Evolutionary conservation across 345 rosid species (phyloP).

Genomic region (Theobroma cacao): DNA sequence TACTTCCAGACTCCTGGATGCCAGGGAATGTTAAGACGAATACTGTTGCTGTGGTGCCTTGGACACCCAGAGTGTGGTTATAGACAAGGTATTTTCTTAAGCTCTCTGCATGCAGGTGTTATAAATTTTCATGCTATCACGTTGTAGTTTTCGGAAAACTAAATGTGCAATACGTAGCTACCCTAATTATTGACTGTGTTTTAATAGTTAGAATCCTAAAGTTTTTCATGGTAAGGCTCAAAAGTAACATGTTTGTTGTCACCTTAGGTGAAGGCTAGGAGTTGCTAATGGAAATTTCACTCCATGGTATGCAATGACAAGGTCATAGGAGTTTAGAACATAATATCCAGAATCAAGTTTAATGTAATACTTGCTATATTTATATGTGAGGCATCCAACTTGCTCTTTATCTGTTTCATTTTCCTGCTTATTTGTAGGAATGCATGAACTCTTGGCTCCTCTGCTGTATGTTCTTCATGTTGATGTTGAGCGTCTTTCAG

Average conservation of each 20-base stretch:
- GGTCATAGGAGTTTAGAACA: not conserved
- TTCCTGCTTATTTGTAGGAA: conserved; percentile 45
- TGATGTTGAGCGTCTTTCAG: conserved; percentile 71
- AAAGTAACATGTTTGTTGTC: not conserved
- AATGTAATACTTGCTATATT: not conserved
- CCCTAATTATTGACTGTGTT: not conserved
- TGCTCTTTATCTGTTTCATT: conserved; percentile 7
- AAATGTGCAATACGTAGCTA: not conserved
- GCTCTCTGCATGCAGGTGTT: not conserved
- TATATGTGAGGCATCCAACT: not conserved
- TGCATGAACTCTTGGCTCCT: conserved; percentile 99
- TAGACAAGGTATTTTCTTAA: conserved; percentile 65
- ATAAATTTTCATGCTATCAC: not conserved
- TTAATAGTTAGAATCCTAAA: not conserved
- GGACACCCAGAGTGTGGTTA: conserved; percentile 83
- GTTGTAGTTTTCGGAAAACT: not conserved
- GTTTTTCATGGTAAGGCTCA: not conserved
- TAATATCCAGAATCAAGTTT: not conserved
- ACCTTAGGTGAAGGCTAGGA: not conserved
- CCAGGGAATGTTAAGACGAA: conserved; percentile 92
- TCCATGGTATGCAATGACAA: not conserved
- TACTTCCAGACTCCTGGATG: conserved; percentile 96
- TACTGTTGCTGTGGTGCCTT: conserved; percentile 90
- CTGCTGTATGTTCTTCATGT: conserved; percentile 88
- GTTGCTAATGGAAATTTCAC: not conserved